phyloP scores from a whole-genome alignment of 2,329 filamentous ascomycete species.

The Fusarium brachygibbosum region DNA sequence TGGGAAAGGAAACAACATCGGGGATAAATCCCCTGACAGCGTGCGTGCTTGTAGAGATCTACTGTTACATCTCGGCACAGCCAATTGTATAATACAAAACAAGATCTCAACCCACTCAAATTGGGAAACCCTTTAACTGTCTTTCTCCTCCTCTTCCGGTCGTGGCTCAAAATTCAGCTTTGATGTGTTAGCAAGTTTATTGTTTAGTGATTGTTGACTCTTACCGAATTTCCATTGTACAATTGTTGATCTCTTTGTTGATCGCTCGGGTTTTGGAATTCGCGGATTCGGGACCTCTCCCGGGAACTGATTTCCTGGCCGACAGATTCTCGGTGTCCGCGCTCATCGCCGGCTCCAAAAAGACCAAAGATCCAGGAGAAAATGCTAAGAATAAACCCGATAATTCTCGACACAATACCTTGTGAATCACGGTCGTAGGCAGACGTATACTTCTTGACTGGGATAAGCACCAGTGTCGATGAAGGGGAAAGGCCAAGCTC shows the following conservation, averaged over 20 bases:
- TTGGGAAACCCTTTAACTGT: conserved; percentile 29
- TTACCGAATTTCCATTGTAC: conserved; percentile 92
- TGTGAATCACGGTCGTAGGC: conserved; percentile 57
- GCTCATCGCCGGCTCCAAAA: conserved; percentile 46
- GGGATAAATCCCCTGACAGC: conserved; percentile 39
- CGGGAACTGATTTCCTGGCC: conserved; percentile 29
- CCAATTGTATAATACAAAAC: conserved; percentile 50
- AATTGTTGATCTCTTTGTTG: conserved; percentile 75
- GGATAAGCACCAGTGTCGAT: conserved; percentile 85
- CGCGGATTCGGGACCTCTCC: conserved; percentile 46
- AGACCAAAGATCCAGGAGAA: conserved; percentile 56
- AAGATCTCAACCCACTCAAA: conserved; percentile 48
- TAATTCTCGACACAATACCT: conserved; percentile 48
- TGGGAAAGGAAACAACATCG: conserved; percentile 32
- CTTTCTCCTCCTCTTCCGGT: conserved; percentile 69
- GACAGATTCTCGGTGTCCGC: conserved; percentile 6
- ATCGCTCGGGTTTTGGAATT: conserved; percentile 63
- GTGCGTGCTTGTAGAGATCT: conserved; percentile 42
- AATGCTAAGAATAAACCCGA: conserved; percentile 52
- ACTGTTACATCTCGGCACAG: conserved; percentile 46
- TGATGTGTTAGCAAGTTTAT: conserved; percentile 47
- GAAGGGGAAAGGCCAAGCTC: conserved; percentile 82
- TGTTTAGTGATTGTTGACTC: conserved; percentile 47
- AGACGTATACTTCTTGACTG: conserved; percentile 65
- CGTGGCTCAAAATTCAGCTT: conserved; percentile 78